These are phyloP conservation scores for Populus euphratica DNA, from an alignment of 345 rosid species.

Conservation along the genomic window DNA sequence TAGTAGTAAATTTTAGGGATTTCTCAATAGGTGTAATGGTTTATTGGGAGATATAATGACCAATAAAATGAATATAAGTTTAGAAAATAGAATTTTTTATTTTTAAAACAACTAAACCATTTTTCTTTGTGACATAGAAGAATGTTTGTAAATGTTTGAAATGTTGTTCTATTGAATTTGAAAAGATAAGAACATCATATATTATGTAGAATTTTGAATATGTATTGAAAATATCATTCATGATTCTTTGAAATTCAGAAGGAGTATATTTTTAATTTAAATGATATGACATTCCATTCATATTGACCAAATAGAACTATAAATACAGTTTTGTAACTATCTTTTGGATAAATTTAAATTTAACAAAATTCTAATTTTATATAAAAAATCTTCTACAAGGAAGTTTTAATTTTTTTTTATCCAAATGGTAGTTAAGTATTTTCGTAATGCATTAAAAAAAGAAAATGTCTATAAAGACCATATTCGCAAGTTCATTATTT, in stretches of 20 bases:
- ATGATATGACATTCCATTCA: background rate
- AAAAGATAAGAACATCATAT: background rate
- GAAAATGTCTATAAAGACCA: too few species aligned
- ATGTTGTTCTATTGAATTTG: too few species aligned
- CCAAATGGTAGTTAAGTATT: too few species aligned
- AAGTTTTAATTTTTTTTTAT: too few species aligned
- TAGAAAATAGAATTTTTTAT: background rate
- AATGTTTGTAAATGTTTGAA: background rate
- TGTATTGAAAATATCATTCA: background rate
- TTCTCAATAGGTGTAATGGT: background rate
- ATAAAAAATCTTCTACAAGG: background rate
- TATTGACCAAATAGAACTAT: background rate
- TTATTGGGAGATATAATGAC: background rate
- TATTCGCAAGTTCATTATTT: too few species aligned
- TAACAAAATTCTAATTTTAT: background rate
- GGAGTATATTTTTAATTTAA: background rate
- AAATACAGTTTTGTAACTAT: background rate
- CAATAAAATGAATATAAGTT: background rate
- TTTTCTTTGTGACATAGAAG: background rate
- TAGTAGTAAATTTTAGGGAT: background rate
- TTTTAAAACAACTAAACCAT: background rate
- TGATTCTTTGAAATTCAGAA: background rate
- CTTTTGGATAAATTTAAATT: background rate
- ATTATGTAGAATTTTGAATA: background rate
- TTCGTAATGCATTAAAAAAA: too few species aligned